phyloP scores from a whole-genome alignment of 106 monocot genomes.

The Phalaenopsis aphrodite region DNA sequence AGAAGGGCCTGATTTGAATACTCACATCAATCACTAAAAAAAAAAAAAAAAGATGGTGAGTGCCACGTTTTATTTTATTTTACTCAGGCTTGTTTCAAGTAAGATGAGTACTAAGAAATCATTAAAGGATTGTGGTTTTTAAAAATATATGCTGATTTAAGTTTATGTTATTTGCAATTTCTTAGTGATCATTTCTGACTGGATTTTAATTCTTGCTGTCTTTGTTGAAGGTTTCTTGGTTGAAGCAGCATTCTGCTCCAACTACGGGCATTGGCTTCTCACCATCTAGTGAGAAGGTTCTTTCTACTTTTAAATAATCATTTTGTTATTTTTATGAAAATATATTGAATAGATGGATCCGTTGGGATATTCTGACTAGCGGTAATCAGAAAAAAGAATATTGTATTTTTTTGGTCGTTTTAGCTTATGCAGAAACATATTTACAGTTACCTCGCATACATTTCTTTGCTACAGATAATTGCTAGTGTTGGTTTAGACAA shows the following conservation, averaged over 20 bases:
- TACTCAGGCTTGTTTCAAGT: neutral
- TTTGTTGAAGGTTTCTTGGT: constrained; percentile 76
- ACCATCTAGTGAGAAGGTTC: constrained; percentile 89
- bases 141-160: neutral
- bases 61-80: neutral
- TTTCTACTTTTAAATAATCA: constrained; percentile 1
- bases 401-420: neutral
- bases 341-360: neutral
- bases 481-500: constrained; percentile 92
- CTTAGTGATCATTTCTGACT: neutral
- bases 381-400: neutral
- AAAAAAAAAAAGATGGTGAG: neutral
- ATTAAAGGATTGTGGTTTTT: neutral
- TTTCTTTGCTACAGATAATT: constrained; percentile 51
- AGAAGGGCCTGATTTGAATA: neutral
- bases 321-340: neutral
- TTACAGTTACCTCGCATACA: constrained; percentile 6
- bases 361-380: neutral
- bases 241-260: constrained; percentile 97
- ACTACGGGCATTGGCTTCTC: constrained; percentile 86
- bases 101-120: neutral
- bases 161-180: neutral
- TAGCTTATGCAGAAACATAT: neutral
- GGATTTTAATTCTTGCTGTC: neutral
- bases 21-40: neutral